These are phyloP conservation scores for Fusarium continuum DNA, from an alignment of 2,329 filamentous ascomycete genomes.

Conservation along the genomic window DNA sequence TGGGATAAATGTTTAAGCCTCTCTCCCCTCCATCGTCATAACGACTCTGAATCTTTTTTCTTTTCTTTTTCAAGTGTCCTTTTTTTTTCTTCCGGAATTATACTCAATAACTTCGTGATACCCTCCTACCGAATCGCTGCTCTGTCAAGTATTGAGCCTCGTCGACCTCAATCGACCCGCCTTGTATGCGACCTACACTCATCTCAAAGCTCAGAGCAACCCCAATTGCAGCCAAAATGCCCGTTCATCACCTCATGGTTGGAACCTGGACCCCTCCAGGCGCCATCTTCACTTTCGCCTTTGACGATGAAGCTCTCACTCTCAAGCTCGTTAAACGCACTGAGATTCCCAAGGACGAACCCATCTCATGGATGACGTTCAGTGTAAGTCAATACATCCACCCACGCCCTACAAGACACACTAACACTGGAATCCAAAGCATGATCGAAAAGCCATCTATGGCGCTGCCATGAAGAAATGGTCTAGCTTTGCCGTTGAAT, in stretches of 20 bases:
- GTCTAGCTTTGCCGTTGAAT: conserved; percentile 81
- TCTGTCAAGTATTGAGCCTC: neutral
- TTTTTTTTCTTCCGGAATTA: neutral
- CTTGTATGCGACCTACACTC: conserved; percentile 21
- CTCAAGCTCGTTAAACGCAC: conserved; percentile 82
- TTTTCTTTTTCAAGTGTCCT: neutral
- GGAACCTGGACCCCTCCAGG: conserved; percentile 92
- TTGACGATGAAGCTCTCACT: conserved; percentile 82
- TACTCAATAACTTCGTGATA: too few relatives aligned
- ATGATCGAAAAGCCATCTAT: conserved; percentile 84
- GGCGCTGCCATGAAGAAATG: conserved; percentile 94
- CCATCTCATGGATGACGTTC: conserved; percentile 94
- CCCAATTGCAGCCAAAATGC: conserved; percentile 62
- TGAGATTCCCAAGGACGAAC: conserved; percentile 81
- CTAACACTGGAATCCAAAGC: conserved; percentile 58
- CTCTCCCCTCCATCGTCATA: conserved; percentile 25
- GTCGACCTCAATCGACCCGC: neutral
- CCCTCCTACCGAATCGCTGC: neutral
- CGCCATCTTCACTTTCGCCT: conserved; percentile 88
- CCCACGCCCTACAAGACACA: neutral
- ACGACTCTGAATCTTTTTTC: neutral
- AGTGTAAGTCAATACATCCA: conserved; percentile 72
- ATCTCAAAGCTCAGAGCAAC: conserved; percentile 27
- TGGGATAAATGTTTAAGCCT: conserved; percentile 44
- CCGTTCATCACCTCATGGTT: conserved; percentile 86